These are phyloP conservation scores for Sclerospora graminicola DNA, from an alignment of 352 stramenopile genomes.

Conservation along the genomic window DNA sequence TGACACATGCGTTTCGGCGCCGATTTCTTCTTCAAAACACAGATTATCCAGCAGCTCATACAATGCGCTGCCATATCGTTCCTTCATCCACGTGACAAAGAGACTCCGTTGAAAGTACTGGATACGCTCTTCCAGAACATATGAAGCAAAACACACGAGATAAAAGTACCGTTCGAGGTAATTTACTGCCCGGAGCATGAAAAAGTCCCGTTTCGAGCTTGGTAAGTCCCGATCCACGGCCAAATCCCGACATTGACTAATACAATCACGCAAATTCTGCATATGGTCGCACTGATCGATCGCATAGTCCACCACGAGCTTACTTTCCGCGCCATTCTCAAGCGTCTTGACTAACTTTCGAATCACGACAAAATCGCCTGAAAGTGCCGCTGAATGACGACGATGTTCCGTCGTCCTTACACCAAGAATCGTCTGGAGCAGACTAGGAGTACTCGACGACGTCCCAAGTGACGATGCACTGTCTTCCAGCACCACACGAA, in stretches of 20 bases:
- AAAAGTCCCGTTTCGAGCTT: conserved; percentile 60
- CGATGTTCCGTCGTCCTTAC: conserved; percentile 13
- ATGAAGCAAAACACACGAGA: conserved; percentile 83
- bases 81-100: conserved; percentile 82
- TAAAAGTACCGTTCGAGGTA: conserved; percentile 88
- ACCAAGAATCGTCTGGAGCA: conserved; percentile 19
- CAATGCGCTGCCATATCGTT: conserved; percentile 67
- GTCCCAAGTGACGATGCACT: conserved; percentile 4
- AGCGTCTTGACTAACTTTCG: conserved; percentile 56
- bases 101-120: conserved; percentile 41
- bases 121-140: conserved; percentile 58
- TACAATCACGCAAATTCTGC: conserved; percentile 80
- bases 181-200: conserved; percentile 80
- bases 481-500: conserved; percentile 63
- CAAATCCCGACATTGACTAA: conserved; percentile 66
- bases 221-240: conserved; percentile 61
- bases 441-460: conserved; percentile 4
- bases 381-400: conserved; percentile 43
- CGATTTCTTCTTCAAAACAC: conserved; percentile 76
- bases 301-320: conserved; percentile 58
- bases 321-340: conserved; percentile 55
- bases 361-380: conserved; percentile 63
- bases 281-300: conserved; percentile 77
- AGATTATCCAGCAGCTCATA: conserved; percentile 83
- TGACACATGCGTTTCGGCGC: conserved; percentile 61